Evolutionary conservation across 768 basidiomycete species (phyloP), one percentile per base, ranked within the genome.

Genomic region (Lepiota venenata): DNA sequence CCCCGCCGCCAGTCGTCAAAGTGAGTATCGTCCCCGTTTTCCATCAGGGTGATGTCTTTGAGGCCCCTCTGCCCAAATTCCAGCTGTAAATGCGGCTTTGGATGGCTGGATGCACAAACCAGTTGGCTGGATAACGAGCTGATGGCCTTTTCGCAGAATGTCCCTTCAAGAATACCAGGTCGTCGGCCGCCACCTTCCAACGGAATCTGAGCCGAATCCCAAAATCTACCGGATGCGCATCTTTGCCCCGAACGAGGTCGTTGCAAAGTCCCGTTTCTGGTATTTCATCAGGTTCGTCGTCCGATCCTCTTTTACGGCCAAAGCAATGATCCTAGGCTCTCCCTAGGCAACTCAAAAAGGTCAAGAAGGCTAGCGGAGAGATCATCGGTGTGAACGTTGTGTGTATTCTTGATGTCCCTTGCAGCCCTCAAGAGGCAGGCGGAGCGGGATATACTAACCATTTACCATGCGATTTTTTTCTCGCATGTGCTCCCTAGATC

Each of bases 191-290:
- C 95, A 97, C 73, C 78, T 98, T 65, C 96, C 97, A 67, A 94
- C 93, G 51, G 93, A 93, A 78, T 70, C 81, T 60, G 91, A 97
- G 61, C 92, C 93, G 52, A 91, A 82, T 57, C 97, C 97, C 58
- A 98, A 98, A 84, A 95, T 98, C 74, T 98, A 91, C 82, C 90
- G 96, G 65, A 98, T 98, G 96, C 89, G 96, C 73, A 97, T 98
- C 68, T 99, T 98, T 70, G 94, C 97, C 61, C 93, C 93, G 61
- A 98, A 98, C 71, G 93, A 97, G 59, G 94, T 98, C 61, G 93
- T 99, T 66, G 96, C 97, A 65, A 98, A 99, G 80, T 96, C 93
- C 47, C 87, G 96, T 56, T 99, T 97, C 88, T 98, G 97, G 96
- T 98, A 98, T 79, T 99, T 96, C 85, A 80, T 99, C 57, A 86